Base-by-base conservation (phyloP, 2,329 filamentous ascomycete genomes). In the Podosphaera aphanis region DNA sequence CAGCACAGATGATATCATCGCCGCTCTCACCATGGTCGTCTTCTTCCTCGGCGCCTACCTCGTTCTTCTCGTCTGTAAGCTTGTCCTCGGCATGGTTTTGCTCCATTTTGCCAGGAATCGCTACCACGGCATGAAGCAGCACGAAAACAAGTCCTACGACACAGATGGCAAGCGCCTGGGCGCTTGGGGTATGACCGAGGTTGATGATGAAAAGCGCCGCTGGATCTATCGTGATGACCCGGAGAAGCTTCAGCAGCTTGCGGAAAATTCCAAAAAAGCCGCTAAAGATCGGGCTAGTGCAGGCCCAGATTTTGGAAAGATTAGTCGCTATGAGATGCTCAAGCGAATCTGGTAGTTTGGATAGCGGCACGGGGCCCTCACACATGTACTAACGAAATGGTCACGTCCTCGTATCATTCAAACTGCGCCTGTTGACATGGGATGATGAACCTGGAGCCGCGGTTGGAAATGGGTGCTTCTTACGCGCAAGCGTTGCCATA, bases 291-390 rank as follows among this genome's bases (percentile, higher is more conserved):
- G 66, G 49, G 63, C 46, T 21, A 63, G 60, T 48, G 63, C 68
- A 31, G 64, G 64, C 45, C 70, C 73, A 45, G 74, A 73, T 59
- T 74, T 74, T 62, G 80, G 69, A 56, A 74, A 64, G 59, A 83
- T 76, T 50, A 74, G 69, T 54, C 70, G 90, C 55, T 98, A 94
- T 64, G 84, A 85, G 59, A 94, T 95, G 90, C 83, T 84, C 0
- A 95, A 94, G 69, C 72, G 90, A 59, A 98, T 98, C 55, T 98
- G 90, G 90, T 95, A 53, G 18, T n/a, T 4, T 25, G 15, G 6
- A n/a, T n/a, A 29, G 11, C 11, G 5, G 25, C 6, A 29, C 5
- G 11, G 5, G 5, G 25, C 25, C 5, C 5, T 11, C 11, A 6
- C 11, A 6, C 25, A 6, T 11, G 25, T 29, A 11, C 25, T 11